A percentile compares a stretch with the other conserved stretches of the same genome.
Evolutionary conservation across 108 stramenopile genomes (phyloP).

Genomic region (Cyclotella atomus): DNA sequence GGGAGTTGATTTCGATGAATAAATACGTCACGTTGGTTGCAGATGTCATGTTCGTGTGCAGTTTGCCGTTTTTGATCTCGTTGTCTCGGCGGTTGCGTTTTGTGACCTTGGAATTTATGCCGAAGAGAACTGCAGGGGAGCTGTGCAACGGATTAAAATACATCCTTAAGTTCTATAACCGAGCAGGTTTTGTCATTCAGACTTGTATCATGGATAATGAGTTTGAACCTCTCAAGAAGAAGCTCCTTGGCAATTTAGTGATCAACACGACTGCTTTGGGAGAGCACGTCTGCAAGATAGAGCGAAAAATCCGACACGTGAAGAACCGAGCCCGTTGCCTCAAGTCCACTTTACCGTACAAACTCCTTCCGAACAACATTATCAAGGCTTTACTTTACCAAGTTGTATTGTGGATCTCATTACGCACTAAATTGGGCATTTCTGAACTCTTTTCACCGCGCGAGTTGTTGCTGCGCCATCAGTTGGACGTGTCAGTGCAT

Average conservation of each 20-base stretch:
- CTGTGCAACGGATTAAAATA: constrained; percentile 9
- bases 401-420: constrained; percentile 21
- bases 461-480: constrained; percentile 6
- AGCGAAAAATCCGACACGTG: constrained; percentile 3
- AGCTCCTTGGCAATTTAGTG: not conserved
- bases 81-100: constrained; percentile 11
- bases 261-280: constrained; percentile 1
- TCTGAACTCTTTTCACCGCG: constrained; percentile 13
- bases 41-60: constrained; percentile 4
- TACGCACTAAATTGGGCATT: constrained; percentile 14
- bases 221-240: constrained; percentile 16
- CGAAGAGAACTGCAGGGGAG: constrained; percentile 1
- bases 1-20: not conserved
- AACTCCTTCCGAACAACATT: constrained; percentile 1
- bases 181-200: constrained; percentile 40
- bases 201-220: constrained; percentile 15
- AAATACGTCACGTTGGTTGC: not conserved
- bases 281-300: constrained; percentile 20
- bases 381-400: not conserved
- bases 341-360: not conserved
- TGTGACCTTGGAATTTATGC: constrained; percentile 12
- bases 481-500: not conserved
- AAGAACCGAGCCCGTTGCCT: not conserved
- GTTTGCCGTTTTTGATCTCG: not conserved
- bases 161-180: constrained; percentile 29